These are phyloP conservation scores for Kalaharituber pfeilii DNA, from an alignment of 2,329 filamentous ascomycete genomes.

Conservation along the genomic window DNA sequence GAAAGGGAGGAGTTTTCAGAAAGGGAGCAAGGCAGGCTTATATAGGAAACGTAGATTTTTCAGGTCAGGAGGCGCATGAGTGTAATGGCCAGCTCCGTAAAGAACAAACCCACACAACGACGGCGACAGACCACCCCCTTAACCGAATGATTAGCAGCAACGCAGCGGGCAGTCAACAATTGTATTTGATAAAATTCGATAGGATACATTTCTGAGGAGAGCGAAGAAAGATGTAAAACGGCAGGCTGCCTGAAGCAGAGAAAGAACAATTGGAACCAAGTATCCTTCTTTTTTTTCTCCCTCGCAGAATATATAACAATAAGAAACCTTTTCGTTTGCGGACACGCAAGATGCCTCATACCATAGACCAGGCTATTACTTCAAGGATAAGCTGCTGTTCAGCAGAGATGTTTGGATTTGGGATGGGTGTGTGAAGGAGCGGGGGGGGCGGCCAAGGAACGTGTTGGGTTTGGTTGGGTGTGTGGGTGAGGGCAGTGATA, in stretches of 20 bases:
- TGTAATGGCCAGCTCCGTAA: not conserved
- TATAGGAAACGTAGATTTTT: not conserved
- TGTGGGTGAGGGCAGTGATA: too few relatives aligned
- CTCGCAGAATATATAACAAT: too few relatives aligned
- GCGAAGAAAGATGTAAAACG: not conserved
- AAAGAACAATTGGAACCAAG: too few relatives aligned
- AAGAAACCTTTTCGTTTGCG: too few relatives aligned
- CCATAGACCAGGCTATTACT: too few relatives aligned
- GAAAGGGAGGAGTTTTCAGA: not conserved
- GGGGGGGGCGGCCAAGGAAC: too few relatives aligned
- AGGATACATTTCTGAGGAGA: not conserved
- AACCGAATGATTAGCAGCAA: not conserved
- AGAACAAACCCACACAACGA: not conserved
- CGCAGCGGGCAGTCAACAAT: not conserved
- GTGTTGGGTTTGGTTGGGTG: too few relatives aligned
- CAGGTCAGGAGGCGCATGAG: not conserved
- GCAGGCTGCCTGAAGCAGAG: not conserved
- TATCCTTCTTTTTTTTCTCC: too few relatives aligned
- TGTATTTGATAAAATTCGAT: not conserved
- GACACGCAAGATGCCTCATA: too few relatives aligned
- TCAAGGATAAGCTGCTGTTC: too few relatives aligned
- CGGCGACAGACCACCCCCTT: not conserved
- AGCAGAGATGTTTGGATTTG: too few relatives aligned
- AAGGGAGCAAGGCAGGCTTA: not conserved
- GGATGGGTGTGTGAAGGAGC: too few relatives aligned